Evolutionary conservation across 2,329 filamentous ascomycete species (phyloP), one percentile per base, ranked within the genome.

Genomic region (Fusarium scirpi): DNA sequence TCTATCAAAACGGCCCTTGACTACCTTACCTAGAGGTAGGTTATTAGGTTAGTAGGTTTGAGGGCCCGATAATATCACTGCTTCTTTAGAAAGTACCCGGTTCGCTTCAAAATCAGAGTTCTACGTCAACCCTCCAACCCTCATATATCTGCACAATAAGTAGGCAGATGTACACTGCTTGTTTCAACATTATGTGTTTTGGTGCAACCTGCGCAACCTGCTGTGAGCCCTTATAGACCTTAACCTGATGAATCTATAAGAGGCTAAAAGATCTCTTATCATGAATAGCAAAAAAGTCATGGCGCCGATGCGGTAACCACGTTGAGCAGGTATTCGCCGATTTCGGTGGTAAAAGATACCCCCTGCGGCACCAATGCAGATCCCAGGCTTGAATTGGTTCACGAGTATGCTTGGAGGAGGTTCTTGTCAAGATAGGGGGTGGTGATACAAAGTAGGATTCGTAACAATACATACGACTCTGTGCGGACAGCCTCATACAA

Each of bases 231-330:
- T 34, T 22, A 24, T 10, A 15, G 4, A 9, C 4, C 24, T n/a
- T 12, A 12, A 16, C 10, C 5, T 16, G 9, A 8, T 25, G 16
- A 24, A 24, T 11, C 43, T 15, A 12, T 9, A 22, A 47, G 32
- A 62, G 12, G 44, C 30, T 54, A 27, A 58, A 47, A 34, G 32
- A n/a, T 27, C 16, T 22, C 18, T 9, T 38, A 29, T 34, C 20
- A 16, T 15, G 10, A 47, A 27, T 18, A 86, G 84, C 81, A 29
- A 85, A 84, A 75, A 80, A 82, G 70, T 76, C 83, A 27, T 86
- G 84, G 84, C 82, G 83, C 65, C 84, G 84, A 65, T 86, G 84
- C 77, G 84, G 84, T 52, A 78, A 67, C 58, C 84, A 86, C 71
- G 81, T 86, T 62, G 78, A 82, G 11, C 74, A 79, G 16, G 84